Conservation (phyloP, 805 yeast species). For the Metschnikowia lachancei region DNA sequence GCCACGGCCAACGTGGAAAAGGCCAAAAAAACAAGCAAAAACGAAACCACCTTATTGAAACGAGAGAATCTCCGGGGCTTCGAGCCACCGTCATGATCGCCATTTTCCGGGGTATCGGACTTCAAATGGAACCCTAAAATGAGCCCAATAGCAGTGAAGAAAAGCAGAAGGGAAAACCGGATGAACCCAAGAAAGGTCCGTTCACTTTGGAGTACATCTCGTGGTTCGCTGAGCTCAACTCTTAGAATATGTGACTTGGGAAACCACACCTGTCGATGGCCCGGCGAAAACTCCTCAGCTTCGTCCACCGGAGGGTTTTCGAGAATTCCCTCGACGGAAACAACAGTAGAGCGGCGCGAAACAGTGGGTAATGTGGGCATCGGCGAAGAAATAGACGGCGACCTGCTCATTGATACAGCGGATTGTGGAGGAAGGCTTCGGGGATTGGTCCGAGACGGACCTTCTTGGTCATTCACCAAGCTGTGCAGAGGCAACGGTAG, state of each 20-base stretch:
- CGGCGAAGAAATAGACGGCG: not conserved
- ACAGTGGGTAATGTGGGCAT: not conserved
- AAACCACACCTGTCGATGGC: constrained; percentile 10
- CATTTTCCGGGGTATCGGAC: not conserved
- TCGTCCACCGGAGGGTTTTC: not conserved
- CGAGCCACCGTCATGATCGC: not conserved
- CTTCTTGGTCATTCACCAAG: no score
- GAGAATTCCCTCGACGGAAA: constrained; percentile 2
- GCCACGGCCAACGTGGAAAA: constrained; percentile 38
- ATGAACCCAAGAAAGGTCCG: constrained; percentile 51
- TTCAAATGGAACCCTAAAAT: constrained; percentile 45
- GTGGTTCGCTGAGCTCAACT: constrained; percentile 39
- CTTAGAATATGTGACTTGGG: constrained; percentile 13
- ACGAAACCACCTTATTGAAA: constrained; percentile 29
- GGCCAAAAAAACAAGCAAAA: constrained; percentile 37
- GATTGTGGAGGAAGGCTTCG: not conserved
- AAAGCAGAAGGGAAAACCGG: constrained; percentile 44
- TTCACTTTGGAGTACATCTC: constrained; percentile 55
- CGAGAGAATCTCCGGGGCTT: constrained; percentile 2
- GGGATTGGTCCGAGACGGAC: no score
- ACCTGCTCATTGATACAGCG: not conserved
- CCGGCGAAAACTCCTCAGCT: constrained; percentile 1
- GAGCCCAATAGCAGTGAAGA: constrained; percentile 48
- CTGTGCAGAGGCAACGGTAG: no score
- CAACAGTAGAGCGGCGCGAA: not conserved